These are phyloP conservation scores for Hygrocybe coccinea DNA, from an alignment of 768 basidiomycete genomes.

Conservation along the genomic window DNA sequence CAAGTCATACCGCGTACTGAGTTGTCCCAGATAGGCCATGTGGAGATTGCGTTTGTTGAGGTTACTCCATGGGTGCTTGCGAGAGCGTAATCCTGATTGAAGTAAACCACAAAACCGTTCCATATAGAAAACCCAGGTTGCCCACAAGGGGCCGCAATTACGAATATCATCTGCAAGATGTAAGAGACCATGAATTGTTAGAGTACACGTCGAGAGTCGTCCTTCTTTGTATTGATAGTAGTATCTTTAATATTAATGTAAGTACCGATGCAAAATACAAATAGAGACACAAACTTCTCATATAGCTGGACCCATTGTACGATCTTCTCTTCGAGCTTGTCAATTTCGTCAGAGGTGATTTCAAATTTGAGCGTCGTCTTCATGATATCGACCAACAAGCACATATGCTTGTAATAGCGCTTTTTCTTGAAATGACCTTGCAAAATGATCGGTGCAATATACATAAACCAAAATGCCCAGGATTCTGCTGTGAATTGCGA, in stretches of 20 bases:
- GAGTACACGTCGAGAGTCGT: slow-evolving; percentile 17
- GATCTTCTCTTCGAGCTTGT: slow-evolving; percentile 17
- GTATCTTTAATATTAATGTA: neutral
- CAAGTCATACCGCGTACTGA: slow-evolving; percentile 24
- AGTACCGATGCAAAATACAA: no score
- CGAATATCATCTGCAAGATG: slow-evolving; percentile 31
- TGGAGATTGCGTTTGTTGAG: slow-evolving; percentile 23
- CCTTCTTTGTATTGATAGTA: slow-evolving; percentile 10
- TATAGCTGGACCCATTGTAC: slow-evolving; percentile 33
- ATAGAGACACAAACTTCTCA: slow-evolving; percentile 28
- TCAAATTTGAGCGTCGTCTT: slow-evolving; percentile 31
- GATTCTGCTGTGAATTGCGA: slow-evolving; percentile 32
- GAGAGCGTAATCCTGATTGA: slow-evolving; percentile 18
- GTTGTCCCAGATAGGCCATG: slow-evolving; percentile 23
- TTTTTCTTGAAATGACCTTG: slow-evolving; percentile 20
- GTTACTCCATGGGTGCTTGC: slow-evolving; percentile 25
- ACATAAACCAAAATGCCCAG: slow-evolving; percentile 36
- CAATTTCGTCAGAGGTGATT: slow-evolving; percentile 22
- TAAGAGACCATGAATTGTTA: slow-evolving; percentile 31
- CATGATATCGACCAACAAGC: slow-evolving; percentile 32
- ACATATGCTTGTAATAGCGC: slow-evolving; percentile 35
- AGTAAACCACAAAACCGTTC: slow-evolving; percentile 32
- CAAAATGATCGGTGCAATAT: slow-evolving; percentile 35
- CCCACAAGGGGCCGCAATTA: slow-evolving; percentile 29
- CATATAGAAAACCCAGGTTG: slow-evolving; percentile 34